Percentiles rank a stretch among this genome's conserved stretches.
phyloP scores from a whole-genome alignment of 1,139 yeast genomes.

The Blastobotrys proliferans region DNA sequence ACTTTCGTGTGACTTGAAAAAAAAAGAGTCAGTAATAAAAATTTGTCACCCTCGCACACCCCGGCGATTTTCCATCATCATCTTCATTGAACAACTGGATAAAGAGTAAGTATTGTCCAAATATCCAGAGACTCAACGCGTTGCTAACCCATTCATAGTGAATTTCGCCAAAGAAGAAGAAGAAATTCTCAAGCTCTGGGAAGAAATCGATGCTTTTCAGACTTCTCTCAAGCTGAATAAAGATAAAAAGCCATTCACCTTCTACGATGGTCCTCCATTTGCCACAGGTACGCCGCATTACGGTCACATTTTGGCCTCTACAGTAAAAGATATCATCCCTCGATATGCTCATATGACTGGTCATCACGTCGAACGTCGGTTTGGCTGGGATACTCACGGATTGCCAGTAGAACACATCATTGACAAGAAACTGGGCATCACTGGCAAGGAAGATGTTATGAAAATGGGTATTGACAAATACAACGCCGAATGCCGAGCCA shows the following conservation, averaged over 20 bases:
- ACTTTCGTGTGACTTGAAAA: too few relatives aligned
- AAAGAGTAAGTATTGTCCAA: not conserved
- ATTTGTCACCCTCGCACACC: not conserved
- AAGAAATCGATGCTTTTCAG: conserved; percentile 87
- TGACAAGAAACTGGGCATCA: conserved; percentile 93
- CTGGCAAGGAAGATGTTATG: conserved; percentile 91
- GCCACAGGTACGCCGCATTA: conserved; percentile 99
- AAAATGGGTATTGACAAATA: conserved; percentile 90
- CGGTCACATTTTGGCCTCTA: conserved; percentile 94
- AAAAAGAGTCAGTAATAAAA: too few relatives aligned
- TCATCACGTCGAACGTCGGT: conserved; percentile 90
- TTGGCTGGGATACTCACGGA: conserved; percentile 99
- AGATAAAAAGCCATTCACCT: conserved; percentile 83
- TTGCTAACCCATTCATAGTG: conserved; percentile 34
- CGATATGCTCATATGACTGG: conserved; percentile 98
- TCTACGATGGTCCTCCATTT: conserved; percentile 98
- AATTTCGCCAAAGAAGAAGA: conserved; percentile 86
- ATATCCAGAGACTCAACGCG: too few relatives aligned
- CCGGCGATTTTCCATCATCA: not conserved
- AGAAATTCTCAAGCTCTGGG: conserved; percentile 74
- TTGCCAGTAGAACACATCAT: conserved; percentile 97
- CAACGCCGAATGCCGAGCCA: conserved; percentile 89
- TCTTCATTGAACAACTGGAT: too few relatives aligned
- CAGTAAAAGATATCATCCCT: conserved; percentile 95
- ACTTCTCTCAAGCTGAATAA: conserved; percentile 77